Percentiles rank a stretch among this genome's conserved stretches.
Evolutionary conservation across 108 stramenopile genomes (phyloP).

Genomic region (Epithemia pelagica): DNA sequence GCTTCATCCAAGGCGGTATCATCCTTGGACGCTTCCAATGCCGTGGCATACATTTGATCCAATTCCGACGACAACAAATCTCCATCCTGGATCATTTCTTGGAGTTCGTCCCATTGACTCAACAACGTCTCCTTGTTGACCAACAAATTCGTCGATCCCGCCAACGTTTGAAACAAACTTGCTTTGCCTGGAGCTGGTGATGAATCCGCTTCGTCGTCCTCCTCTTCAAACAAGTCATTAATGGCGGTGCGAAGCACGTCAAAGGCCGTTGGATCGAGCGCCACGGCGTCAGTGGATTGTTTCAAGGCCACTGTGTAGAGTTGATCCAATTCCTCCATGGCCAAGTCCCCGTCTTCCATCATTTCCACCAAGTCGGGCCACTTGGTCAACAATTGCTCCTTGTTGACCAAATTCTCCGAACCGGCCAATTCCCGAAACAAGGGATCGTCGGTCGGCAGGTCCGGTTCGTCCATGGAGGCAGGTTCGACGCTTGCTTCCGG

Average conservation of each 20-base stretch:
- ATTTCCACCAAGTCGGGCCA: conserved; percentile 75
- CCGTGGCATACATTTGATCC: conserved; percentile 37
- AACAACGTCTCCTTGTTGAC: neutral
- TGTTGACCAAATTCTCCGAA: conserved; percentile 45
- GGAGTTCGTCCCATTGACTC: neutral
- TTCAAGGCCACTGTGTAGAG: neutral
- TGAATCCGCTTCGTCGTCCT: conserved; percentile 26
- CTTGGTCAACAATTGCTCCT: conserved; percentile 36
- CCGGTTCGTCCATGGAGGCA: conserved; percentile 35
- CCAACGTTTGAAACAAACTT: neutral
- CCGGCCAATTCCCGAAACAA: conserved; percentile 61
- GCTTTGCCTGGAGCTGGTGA: too few species aligned
- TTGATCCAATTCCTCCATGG: neutral
- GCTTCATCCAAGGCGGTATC: conserved; percentile 19
- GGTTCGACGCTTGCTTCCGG: conserved; percentile 2
- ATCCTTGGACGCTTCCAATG: conserved; percentile 33
- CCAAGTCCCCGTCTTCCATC: conserved; percentile 53
- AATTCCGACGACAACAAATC: conserved; percentile 38
- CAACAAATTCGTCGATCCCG: neutral
- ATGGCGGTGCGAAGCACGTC: conserved; percentile 50
- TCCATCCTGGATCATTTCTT: neutral
- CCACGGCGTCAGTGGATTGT: neutral
- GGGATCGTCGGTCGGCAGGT: conserved; percentile 48
- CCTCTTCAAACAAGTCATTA: conserved; percentile 73
- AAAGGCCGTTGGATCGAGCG: conserved; percentile 16